phyloP scores from a whole-genome alignment of 768 basidiomycete species.

The Kwoniella newhampshirensis region DNA sequence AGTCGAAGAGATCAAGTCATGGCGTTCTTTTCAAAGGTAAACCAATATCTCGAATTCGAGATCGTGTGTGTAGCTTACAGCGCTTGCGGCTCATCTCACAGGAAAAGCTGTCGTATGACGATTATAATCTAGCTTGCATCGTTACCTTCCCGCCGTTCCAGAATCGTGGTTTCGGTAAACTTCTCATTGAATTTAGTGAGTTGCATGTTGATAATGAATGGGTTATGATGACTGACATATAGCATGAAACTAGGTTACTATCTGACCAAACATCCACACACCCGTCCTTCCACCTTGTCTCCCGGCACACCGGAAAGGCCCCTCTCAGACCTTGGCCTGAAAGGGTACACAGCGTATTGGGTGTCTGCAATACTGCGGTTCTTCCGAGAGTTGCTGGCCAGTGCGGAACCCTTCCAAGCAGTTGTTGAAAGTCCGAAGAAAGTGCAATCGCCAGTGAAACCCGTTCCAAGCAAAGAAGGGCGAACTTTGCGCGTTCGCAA shows the following conservation, averaged over 20 bases:
- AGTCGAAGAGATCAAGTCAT: conserved; percentile 77
- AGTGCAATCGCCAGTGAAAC: conserved; percentile 7
- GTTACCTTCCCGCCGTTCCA: conserved; percentile 93
- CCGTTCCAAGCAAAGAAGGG: neutral
- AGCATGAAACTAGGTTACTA: too few relatives aligned
- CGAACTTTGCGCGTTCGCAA: conserved; percentile 13
- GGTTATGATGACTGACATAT: conserved; percentile 4
- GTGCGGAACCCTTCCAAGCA: conserved; percentile 19
- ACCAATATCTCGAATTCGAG: neutral
- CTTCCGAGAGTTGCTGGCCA: conserved; percentile 23
- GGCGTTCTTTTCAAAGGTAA: conserved; percentile 70
- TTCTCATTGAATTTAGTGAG: conserved; percentile 97
- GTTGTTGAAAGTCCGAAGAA: conserved; percentile 2
- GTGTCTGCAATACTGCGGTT: conserved; percentile 36
- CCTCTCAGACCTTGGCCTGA: conserved; percentile 84
- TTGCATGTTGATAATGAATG: conserved; percentile 12
- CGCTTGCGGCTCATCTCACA: conserved; percentile 39
- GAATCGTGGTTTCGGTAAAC: conserved; percentile 82
- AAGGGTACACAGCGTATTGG: conserved; percentile 66
- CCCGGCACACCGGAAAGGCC: conserved; percentile 93
- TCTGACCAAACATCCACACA: conserved; percentile 59
- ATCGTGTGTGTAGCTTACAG: neutral
- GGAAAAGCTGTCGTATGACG: conserved; percentile 95
- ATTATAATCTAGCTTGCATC: conserved; percentile 96
- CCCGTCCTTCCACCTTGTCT: conserved; percentile 65